phyloP scores from a whole-genome alignment of 2,329 filamentous ascomycete species.

The Claviceps sp. region DNA sequence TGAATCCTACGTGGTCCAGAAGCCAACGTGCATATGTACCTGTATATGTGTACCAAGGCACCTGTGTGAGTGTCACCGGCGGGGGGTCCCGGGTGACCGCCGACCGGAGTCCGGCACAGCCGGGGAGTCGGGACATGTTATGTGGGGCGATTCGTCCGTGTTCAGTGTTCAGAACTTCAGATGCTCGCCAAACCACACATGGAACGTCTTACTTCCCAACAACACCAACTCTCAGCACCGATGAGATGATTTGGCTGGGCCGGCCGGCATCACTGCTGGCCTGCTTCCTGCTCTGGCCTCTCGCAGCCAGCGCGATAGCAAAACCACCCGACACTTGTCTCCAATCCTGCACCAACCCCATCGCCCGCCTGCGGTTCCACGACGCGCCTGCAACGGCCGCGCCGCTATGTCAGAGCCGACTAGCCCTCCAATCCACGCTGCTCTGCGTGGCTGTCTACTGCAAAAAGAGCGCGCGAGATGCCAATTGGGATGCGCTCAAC shows the following conservation, averaged over 20 bases:
- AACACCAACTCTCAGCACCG: not conserved
- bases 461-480: constrained; percentile 11
- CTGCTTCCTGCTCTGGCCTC: constrained; percentile 2
- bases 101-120: too few species aligned
- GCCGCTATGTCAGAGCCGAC: constrained; percentile 17
- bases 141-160: not conserved
- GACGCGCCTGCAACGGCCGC: constrained; percentile 13
- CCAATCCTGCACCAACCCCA: constrained; percentile 18
- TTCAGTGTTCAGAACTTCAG: too few species aligned
- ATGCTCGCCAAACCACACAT: too few species aligned
- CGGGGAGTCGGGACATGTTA: not conserved
- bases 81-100: too few species aligned
- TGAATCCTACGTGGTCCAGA: too few species aligned
- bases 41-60: too few species aligned
- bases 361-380: constrained; percentile 17
- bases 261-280: constrained; percentile 5
- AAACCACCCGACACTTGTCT: constrained; percentile 13
- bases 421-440: constrained; percentile 20
- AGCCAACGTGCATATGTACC: too few species aligned
- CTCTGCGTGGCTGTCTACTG: constrained; percentile 26
- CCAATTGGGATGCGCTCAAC: constrained; percentile 17
- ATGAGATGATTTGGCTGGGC: constrained; percentile 1
- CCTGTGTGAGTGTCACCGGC: too few species aligned
- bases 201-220: not conserved
- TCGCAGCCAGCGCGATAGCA: not conserved